Evolutionary conservation across 2,329 filamentous ascomycete species (phyloP).

Genomic region (Scedosporium dehoogii): DNA sequence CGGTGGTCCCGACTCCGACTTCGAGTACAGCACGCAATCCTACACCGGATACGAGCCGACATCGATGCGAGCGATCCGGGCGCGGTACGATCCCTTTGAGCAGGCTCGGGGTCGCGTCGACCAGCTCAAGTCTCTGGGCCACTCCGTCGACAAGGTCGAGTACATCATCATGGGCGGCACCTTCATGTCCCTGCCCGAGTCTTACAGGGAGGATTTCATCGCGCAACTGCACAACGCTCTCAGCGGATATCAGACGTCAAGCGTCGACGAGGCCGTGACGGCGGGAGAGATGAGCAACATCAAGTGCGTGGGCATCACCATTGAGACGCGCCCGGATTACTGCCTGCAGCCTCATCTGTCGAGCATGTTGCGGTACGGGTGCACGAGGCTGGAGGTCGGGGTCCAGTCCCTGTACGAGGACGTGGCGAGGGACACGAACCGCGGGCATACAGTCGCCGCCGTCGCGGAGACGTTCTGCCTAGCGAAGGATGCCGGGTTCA

Average conservation of each 20-base stretch:
- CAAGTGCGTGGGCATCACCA: slow-evolving; percentile 97
- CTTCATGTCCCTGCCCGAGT: slow-evolving; percentile 90
- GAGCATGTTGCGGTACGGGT: slow-evolving; percentile 95
- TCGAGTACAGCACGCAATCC: slow-evolving; percentile 97
- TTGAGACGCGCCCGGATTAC: slow-evolving; percentile 95
- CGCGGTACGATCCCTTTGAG: slow-evolving; percentile 95
- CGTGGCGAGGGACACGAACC: slow-evolving; percentile 94
- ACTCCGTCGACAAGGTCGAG: slow-evolving; percentile 98
- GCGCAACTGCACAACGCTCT: slow-evolving; percentile 93
- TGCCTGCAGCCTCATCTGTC: slow-evolving; percentile 92
- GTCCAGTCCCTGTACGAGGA: slow-evolving; percentile 97
- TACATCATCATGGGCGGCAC: slow-evolving; percentile 99
- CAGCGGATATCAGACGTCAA: slow-evolving; percentile 86
- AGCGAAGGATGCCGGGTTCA: slow-evolving; percentile 97
- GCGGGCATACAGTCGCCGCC: slow-evolving; percentile 88
- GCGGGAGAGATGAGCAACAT: slow-evolving; percentile 94
- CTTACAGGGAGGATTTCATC: slow-evolving; percentile 89
- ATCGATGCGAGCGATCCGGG: slow-evolving; percentile 95
- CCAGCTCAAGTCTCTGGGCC: slow-evolving; percentile 88
- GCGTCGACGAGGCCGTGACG: slow-evolving; percentile 90
- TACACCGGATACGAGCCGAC: slow-evolving; percentile 98
- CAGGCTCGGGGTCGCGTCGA: slow-evolving; percentile 93
- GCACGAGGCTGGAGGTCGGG: slow-evolving; percentile 86
- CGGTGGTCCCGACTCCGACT: slow-evolving; percentile 93
- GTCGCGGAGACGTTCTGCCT: slow-evolving; percentile 95